Conservation (phyloP, 345 rosid species). For the Gynandropsis gynandra region DNA sequence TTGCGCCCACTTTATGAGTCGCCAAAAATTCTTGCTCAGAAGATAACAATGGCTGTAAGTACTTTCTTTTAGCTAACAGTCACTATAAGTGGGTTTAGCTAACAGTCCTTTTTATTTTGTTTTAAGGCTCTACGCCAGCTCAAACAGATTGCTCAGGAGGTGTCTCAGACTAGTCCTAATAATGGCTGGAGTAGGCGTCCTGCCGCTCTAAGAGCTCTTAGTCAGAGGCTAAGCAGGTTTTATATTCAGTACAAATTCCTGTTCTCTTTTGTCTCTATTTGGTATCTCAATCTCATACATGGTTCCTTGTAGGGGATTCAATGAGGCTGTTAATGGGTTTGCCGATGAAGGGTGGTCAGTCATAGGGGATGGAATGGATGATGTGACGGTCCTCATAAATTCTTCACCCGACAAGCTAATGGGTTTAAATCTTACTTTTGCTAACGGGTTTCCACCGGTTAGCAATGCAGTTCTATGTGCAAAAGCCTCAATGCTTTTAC, state of each 20-base stretch:
- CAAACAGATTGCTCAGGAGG: slow-evolving; percentile 91
- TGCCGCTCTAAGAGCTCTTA: slow-evolving; percentile 84
- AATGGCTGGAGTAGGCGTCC: slow-evolving; percentile 95
- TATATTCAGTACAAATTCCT: slow-evolving; percentile 1
- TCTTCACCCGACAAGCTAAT: slow-evolving; percentile 91
- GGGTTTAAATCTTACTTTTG: slow-evolving; percentile 79
- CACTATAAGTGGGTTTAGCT: slow-evolving; percentile 1
- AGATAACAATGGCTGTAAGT: slow-evolving; percentile 93
- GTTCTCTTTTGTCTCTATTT: slow-evolving; percentile 8
- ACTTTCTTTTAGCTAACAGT: neutral
- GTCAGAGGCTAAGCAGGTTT: slow-evolving; percentile 97
- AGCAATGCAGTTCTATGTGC: slow-evolving; percentile 84
- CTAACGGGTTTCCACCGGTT: slow-evolving; percentile 79
- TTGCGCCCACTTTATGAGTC: slow-evolving; percentile 93
- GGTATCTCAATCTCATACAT: slow-evolving; percentile 18
- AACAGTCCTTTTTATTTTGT: neutral
- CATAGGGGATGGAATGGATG: slow-evolving; percentile 93
- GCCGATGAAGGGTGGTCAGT: slow-evolving; percentile 96
- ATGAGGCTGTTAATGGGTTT: slow-evolving; percentile 93
- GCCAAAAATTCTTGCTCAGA: slow-evolving; percentile 91
- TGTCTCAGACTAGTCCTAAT: slow-evolving; percentile 65
- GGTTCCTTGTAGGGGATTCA: slow-evolving; percentile 62
- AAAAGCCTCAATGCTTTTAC: slow-evolving; percentile 97
- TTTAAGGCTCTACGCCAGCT: slow-evolving; percentile 84
- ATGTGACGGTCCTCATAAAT: slow-evolving; percentile 88